Percentiles rank a stretch among this genome's conserved stretches.
Conservation (phyloP, 331 rosid species). For the Dryas integrifolia region DNA sequence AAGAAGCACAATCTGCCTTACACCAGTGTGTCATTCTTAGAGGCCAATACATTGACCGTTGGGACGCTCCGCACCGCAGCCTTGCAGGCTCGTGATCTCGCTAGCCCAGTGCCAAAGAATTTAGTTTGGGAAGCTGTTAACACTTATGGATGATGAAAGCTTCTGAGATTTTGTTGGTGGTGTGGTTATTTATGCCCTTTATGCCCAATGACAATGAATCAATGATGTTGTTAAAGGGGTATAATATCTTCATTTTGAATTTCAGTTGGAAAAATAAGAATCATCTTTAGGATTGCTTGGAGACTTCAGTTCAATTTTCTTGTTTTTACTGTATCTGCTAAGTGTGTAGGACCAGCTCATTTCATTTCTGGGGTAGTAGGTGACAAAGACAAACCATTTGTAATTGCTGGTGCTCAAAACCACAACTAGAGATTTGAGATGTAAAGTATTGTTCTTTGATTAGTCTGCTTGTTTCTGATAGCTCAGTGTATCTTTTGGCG, state of each 20-base stretch:
- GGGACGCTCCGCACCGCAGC: constrained; percentile 36
- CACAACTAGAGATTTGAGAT: constrained; percentile 4
- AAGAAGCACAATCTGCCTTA: constrained; percentile 48
- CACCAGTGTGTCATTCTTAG: constrained; percentile 30
- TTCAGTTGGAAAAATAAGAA: constrained; percentile 24
- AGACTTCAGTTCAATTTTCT: constrained; percentile 17
- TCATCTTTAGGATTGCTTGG: constrained; percentile 11
- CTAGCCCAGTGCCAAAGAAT: constrained; percentile 37
- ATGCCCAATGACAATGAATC: not conserved
- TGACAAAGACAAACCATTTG: not conserved
- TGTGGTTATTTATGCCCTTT: not conserved
- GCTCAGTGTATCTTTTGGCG: not conserved
- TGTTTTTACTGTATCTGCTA: not conserved
- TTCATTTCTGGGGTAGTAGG: constrained; percentile 14
- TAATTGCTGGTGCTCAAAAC: not conserved
- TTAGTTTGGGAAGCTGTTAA: constrained; percentile 47
- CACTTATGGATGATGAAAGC: constrained; percentile 33
- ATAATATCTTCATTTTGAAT: not conserved
- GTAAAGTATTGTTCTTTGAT: constrained; percentile 5
- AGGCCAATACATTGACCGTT: constrained; percentile 34
- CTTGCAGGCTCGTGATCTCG: constrained; percentile 44
- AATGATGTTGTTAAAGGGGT: constrained; percentile 18
- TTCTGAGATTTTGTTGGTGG: constrained; percentile 10
- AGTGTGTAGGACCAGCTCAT: constrained; percentile 9
- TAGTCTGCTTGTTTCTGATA: not conserved